phyloP scores from a whole-genome alignment of 768 basidiomycete species.

The Daedaleopsis nitida region DNA sequence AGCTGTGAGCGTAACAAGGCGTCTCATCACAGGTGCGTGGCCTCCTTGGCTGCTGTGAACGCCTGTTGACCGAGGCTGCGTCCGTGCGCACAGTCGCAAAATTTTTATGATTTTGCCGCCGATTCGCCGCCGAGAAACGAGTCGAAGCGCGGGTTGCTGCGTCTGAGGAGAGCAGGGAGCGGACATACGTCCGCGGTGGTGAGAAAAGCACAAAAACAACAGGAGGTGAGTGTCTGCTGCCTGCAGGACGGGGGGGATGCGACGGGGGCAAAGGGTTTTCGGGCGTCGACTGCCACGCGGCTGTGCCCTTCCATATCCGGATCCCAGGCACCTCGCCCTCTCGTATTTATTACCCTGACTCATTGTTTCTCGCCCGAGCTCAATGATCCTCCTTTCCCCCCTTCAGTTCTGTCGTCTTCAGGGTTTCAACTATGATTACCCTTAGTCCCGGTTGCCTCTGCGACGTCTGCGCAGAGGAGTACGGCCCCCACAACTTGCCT shows the following conservation, averaged over 20 bases:
- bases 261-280: constrained; percentile 25
- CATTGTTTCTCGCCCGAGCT: constrained; percentile 26
- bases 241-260: background rate
- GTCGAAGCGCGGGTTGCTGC: constrained; percentile 27
- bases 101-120: constrained; percentile 31
- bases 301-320: constrained; percentile 22
- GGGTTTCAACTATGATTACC: constrained; percentile 63
- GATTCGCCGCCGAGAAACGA: constrained; percentile 27
- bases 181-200: constrained; percentile 23
- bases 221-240: constrained; percentile 21
- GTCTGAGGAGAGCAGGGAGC: constrained; percentile 22
- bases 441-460: constrained; percentile 81
- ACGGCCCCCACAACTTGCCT: constrained; percentile 69
- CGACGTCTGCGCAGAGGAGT: constrained; percentile 91
- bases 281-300: constrained; percentile 11
- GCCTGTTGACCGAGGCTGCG: background rate
- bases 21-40: constrained; percentile 7
- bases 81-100: constrained; percentile 14
- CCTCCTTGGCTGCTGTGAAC: background rate
- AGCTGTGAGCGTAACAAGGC: constrained; percentile 20
- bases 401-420: constrained; percentile 27
- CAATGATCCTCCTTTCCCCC: constrained; percentile 31
- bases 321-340: constrained; percentile 23
- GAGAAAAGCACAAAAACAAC: constrained; percentile 18
- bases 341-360: constrained; percentile 31